Base-by-base conservation (phyloP, 140 eudicot genomes). In the Oenanthe javanica region DNA sequence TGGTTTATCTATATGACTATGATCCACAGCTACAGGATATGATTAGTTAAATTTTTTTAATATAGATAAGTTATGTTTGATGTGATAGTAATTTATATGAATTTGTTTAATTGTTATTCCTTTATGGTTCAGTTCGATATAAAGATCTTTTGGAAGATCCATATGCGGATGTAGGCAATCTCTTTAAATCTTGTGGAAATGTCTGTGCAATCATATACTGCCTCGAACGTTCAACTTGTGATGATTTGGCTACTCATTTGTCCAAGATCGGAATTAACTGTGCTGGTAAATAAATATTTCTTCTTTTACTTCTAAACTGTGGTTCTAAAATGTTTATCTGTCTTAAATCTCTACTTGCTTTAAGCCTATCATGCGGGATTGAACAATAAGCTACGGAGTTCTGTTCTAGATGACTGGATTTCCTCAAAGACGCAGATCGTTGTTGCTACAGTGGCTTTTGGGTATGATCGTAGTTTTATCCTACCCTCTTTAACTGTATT, bases 371-470 rank as follows among this genome's bases (percentile, higher is more conserved):
- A 94, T 86, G 99, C 97, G 63, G 99, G 99, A 64, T 80, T 94
- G 84, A 94, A 92, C 87, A 89, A 87, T 88, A 92, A 90, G 82
- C 47, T 94, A 81, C 89, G 97, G 75, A 94, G 89, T 81, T 89
- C 97, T 75, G 96, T 92, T 72, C 86, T 94, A 82, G 97, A 94
- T 88, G 88, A 90, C 81, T 94, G 99, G 99, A 89, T 92, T 82
- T 92, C 99, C 67, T 91, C 95, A 4, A 94, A 88, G 83, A 89
- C 86, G 75, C 97, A 90, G 86, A 93, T 94, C 51, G 96, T 94
- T 64, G 99, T 94, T 79, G 99, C 99, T 61, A 94, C 99, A n/a
- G 99, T 94, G 67, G 99, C 99, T 80, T 94, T 94, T 83, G 99
- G 97, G 97, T 93, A 90, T 77, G 90, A 43, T 55, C 25, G 12